Percentiles rank a stretch among this genome's conserved stretches.
phyloP scores from a whole-genome alignment of 495 filamentous ascomycete species.

The Friedmanniomyces simplex region DNA sequence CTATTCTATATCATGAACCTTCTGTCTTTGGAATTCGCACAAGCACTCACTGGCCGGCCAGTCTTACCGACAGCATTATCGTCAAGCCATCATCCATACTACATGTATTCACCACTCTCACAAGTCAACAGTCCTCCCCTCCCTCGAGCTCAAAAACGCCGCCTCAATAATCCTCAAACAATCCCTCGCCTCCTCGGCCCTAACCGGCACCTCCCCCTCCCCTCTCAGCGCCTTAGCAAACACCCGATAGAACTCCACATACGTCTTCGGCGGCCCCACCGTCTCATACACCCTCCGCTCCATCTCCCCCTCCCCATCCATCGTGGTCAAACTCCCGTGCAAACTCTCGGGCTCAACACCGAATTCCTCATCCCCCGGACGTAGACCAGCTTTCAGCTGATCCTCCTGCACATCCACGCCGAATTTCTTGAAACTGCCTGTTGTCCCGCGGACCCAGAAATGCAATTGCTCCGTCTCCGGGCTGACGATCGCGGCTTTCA shows the following conservation, averaged over 20 bases:
- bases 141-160: conserved; percentile 54
- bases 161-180: conserved; percentile 72
- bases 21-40: too few relatives aligned
- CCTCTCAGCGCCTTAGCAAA: conserved; percentile 56
- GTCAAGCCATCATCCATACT: too few relatives aligned
- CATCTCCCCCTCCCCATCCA: conserved; percentile 32
- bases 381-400: conserved; percentile 59
- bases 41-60: too few relatives aligned
- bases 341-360: conserved; percentile 51
- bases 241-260: conserved; percentile 59
- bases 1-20: too few relatives aligned
- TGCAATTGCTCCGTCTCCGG: conserved; percentile 60
- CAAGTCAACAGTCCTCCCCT: conserved; percentile 50
- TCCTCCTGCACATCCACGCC: conserved; percentile 76
- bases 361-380: conserved; percentile 53
- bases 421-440: conserved; percentile 72
- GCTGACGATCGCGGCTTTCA: conserved; percentile 60
- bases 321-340: conserved; percentile 39
- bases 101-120: conserved; percentile 18
- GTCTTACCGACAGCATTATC: too few relatives aligned
- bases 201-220: conserved; percentile 55
- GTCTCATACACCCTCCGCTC: conserved; percentile 42
- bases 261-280: conserved; percentile 54
- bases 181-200: conserved; percentile 56
- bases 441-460: conserved; percentile 71